Conservation (phyloP, 2,329 filamentous ascomycete species). For the Zymoseptoria brevis region DNA sequence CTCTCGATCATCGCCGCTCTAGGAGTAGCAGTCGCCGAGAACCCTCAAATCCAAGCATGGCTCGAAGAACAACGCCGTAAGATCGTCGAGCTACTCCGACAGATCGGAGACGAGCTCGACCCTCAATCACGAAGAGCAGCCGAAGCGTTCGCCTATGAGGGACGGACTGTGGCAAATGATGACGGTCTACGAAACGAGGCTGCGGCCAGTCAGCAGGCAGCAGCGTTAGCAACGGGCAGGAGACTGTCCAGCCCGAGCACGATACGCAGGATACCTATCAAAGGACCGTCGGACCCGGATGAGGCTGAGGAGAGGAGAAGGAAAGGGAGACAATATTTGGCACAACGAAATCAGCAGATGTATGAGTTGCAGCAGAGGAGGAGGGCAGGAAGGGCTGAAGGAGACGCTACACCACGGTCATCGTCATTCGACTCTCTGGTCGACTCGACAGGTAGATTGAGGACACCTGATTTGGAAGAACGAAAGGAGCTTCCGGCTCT, state of each 20-base stretch:
- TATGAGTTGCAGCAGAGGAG: constrained; percentile 26
- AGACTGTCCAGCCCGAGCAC: constrained; percentile 18
- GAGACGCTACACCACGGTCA: constrained; percentile 15
- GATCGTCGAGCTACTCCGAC: constrained; percentile 51
- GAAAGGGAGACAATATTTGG: constrained; percentile 31
- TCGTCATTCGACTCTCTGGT: constrained; percentile 28
- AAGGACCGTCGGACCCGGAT: constrained; percentile 24
- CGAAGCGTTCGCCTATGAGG: constrained; percentile 32
- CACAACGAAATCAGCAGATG: constrained; percentile 29
- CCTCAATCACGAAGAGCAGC: constrained; percentile 34
- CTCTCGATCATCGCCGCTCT: constrained; percentile 55
- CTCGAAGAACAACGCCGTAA: constrained; percentile 53
- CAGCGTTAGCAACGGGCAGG: constrained; percentile 30
- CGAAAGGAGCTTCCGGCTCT: constrained; percentile 11
- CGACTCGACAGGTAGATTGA: constrained; percentile 26
- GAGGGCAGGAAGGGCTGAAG: constrained; percentile 9
- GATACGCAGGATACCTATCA: constrained; percentile 24
- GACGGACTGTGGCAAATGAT: constrained; percentile 26
- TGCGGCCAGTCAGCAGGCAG: constrained; percentile 25
- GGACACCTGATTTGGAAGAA: constrained; percentile 1
- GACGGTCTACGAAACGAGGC: constrained; percentile 24
- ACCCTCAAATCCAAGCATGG: constrained; percentile 56
- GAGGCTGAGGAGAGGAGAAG: constrained; percentile 29
- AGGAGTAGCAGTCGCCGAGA: constrained; percentile 56
- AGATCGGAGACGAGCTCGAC: constrained; percentile 53